phyloP scores from a whole-genome alignment of 495 filamentous ascomycete species.

The Aspergillus hancockii region DNA sequence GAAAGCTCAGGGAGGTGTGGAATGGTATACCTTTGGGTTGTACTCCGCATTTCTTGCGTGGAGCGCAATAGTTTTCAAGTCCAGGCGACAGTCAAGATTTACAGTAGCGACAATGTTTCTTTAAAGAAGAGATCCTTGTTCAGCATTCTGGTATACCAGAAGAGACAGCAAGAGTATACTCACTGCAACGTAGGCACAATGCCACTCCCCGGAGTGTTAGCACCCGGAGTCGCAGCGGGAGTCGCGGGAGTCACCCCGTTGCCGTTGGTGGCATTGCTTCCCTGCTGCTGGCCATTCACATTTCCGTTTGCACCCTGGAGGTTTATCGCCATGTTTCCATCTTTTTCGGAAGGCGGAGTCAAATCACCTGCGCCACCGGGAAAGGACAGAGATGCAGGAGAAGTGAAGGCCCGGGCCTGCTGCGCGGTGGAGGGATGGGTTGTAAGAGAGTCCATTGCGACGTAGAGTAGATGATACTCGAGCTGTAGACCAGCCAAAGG shows the following conservation, averaged over 20 bases:
- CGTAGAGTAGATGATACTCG: constrained; percentile 26
- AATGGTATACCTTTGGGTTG: constrained; percentile 82
- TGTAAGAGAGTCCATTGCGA: constrained; percentile 81
- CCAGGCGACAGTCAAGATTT: constrained; percentile 96
- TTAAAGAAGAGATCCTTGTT: constrained; percentile 60
- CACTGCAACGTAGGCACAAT: constrained; percentile 98
- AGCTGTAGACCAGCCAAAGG: constrained; percentile 26
- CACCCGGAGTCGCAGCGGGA: constrained; percentile 89
- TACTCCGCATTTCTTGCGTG: constrained; percentile 99
- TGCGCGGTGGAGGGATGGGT: constrained; percentile 84
- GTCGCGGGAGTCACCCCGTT: constrained; percentile 93
- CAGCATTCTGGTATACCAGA: constrained; percentile 50
- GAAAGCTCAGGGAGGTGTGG: constrained; percentile 43
- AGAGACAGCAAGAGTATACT: constrained; percentile 62
- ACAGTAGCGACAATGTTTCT: constrained; percentile 99
- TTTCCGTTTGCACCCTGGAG: constrained; percentile 48
- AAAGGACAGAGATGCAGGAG: constrained; percentile 85
- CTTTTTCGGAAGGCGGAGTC: constrained; percentile 72
- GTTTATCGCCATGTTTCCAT: constrained; percentile 48
- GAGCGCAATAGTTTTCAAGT: constrained; percentile 98
- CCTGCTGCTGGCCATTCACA: constrained; percentile 61
- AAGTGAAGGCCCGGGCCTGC: constrained; percentile 90
- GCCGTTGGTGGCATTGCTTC: constrained; percentile 62
- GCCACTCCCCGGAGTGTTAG: constrained; percentile 76
- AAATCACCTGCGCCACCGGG: constrained; percentile 80